Percentiles rank a stretch among this genome's conserved stretches.
Conservation (phyloP, 2,329 filamentous ascomycete species). For the Aspergillus novoparasiticus region DNA sequence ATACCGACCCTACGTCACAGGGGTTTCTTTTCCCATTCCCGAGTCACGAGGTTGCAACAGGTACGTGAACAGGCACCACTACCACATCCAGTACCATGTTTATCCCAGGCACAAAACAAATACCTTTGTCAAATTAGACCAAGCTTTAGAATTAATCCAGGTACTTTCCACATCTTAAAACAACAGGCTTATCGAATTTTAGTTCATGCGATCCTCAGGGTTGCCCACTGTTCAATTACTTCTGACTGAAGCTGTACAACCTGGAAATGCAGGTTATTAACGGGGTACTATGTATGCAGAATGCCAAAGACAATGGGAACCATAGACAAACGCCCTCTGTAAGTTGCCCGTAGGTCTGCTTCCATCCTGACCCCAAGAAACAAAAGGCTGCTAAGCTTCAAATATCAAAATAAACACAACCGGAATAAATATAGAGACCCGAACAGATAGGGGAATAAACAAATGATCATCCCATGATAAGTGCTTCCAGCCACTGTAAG, state of each 20-base stretch:
- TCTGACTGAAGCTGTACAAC: background rate
- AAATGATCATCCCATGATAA: background rate
- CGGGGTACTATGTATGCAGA: background rate
- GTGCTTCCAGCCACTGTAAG: slow-evolving; percentile 1
- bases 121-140: background rate
- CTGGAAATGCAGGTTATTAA: background rate
- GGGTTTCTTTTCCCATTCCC: background rate
- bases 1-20: slow-evolving; percentile 15
- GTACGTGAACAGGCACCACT: background rate
- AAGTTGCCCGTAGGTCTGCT: background rate
- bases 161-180: background rate
- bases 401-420: background rate
- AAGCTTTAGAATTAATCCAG: background rate
- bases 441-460: background rate
- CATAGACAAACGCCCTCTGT: background rate
- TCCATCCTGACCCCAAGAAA: background rate
- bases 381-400: background rate
- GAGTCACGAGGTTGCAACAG: background rate
- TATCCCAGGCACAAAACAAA: background rate
- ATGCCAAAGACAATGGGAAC: background rate
- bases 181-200: background rate
- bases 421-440: background rate
- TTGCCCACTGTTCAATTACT: background rate
- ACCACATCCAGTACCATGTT: background rate
- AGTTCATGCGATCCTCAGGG: background rate